Percentiles rank a stretch among this genome's conserved stretches.
phyloP scores from a whole-genome alignment of 2,329 filamentous ascomycete genomes.

The Diaporthe citri region DNA sequence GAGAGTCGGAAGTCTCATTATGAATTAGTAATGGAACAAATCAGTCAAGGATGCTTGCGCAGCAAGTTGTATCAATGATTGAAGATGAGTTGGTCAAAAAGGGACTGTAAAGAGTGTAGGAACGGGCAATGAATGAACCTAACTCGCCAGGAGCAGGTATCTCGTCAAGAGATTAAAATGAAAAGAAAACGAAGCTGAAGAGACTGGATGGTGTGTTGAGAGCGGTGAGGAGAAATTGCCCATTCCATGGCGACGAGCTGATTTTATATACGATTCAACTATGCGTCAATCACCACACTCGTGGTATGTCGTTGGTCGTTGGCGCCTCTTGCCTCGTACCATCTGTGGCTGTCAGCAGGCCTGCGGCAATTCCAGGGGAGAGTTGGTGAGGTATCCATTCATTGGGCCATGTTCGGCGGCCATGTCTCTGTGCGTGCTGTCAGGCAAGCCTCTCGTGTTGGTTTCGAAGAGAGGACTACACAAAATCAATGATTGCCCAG shows the following conservation, averaged over 20 bases:
- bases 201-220: neutral
- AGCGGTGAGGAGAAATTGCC: neutral
- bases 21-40: neutral
- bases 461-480: neutral
- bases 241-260: neutral
- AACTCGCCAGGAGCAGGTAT: conserved; percentile 33
- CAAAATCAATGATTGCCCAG: neutral
- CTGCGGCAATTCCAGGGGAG: neutral
- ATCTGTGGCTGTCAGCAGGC: neutral
- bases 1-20: conserved; percentile 28
- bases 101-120: neutral
- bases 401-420: neutral
- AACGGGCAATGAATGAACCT: conserved; percentile 1
- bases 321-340: neutral
- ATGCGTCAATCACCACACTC: neutral
- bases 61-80: neutral
- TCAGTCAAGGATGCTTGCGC: neutral
- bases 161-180: conserved; percentile 32
- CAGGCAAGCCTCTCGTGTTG: neutral
- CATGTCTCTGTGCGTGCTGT: neutral
- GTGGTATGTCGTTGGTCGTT: neutral
- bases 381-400: neutral
- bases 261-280: neutral
- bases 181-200: neutral
- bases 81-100: neutral